A percentile compares a stretch with the other conserved stretches of the same genome.
Evolutionary conservation across 352 stramenopile genomes (phyloP).

Genomic region (Globisporangium irregulare): DNA sequence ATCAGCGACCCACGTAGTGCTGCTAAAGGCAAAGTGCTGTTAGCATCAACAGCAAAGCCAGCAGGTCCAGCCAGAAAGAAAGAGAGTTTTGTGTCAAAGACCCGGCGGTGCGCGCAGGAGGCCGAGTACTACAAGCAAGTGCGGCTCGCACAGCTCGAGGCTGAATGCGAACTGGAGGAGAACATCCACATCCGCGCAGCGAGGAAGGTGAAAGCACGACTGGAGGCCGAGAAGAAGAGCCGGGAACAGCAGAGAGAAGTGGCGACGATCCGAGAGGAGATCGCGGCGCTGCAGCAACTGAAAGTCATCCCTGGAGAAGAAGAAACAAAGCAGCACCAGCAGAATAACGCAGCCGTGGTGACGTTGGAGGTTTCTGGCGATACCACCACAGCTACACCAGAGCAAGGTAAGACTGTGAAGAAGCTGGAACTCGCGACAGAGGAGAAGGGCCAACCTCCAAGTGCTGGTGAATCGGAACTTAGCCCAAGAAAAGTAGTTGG

Average conservation of each 20-base stretch:
- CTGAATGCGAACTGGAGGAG: conserved; percentile 72
- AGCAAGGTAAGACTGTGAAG: background rate
- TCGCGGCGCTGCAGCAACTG: background rate
- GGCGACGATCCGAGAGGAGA: background rate
- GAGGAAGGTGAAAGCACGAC: conserved; percentile 31
- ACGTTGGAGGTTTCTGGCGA: background rate
- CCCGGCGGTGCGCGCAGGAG: conserved; percentile 45
- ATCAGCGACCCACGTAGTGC: background rate
- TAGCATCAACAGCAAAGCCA: background rate
- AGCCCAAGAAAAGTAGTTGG: background rate
- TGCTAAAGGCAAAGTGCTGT: conserved; percentile 7
- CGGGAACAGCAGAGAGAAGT: conserved; percentile 16
- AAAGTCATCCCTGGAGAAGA: background rate
- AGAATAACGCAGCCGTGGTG: background rate
- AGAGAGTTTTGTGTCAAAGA: conserved; percentile 60
- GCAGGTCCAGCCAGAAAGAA: background rate
- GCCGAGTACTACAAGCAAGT: conserved; percentile 68
- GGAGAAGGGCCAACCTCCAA: background rate
- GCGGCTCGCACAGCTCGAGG: conserved; percentile 60
- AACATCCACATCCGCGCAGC: conserved; percentile 63
- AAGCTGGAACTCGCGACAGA: background rate
- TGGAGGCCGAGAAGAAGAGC: conserved; percentile 18
- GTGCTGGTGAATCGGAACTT: background rate
- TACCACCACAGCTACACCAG: background rate
- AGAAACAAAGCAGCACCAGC: background rate